Percentiles rank a stretch among this genome's conserved stretches.
phyloP scores from a whole-genome alignment of 1,284 basidiomycete genomes.

The Macrocybe sp. region DNA sequence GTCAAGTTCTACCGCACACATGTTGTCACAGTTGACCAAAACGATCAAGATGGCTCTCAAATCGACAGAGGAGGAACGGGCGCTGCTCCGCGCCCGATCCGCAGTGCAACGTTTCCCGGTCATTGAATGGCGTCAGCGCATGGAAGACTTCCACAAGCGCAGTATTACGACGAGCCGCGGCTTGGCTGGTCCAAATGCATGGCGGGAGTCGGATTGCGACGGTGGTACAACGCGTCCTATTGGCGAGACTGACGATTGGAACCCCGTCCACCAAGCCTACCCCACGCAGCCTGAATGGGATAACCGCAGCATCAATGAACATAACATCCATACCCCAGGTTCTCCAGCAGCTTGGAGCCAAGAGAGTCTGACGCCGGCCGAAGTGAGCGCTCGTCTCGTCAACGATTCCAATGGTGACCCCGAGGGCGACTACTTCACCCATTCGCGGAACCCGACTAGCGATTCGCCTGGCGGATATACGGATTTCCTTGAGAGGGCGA shows the following conservation, averaged over 20 bases:
- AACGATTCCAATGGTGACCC: constrained; percentile 41
- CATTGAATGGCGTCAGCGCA: constrained; percentile 92
- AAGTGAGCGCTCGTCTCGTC: constrained; percentile 10
- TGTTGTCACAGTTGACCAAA: constrained; percentile 92
- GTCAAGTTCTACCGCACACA: constrained; percentile 84
- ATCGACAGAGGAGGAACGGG: constrained; percentile 85
- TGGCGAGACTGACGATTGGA: constrained; percentile 42
- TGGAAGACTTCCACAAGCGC: constrained; percentile 90
- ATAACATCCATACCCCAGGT: constrained; percentile 27
- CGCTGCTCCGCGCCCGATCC: constrained; percentile 86
- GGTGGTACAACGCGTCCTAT: constrained; percentile 38
- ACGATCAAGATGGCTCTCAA: constrained; percentile 92
- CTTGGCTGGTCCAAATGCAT: constrained; percentile 68
- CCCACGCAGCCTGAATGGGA: constrained; percentile 46
- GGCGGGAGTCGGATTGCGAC: constrained; percentile 71
- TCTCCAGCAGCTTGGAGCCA: constrained; percentile 58
- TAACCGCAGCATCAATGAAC: constrained; percentile 31
- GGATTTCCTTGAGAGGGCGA: constrained; percentile 82
- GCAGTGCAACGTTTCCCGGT: constrained; percentile 94
- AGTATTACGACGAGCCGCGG: constrained; percentile 71
- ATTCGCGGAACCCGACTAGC: constrained; percentile 28
- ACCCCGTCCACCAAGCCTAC: constrained; percentile 34
- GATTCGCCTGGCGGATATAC: constrained; percentile 48
- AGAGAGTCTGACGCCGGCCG: constrained; percentile 45
- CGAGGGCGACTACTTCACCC: constrained; percentile 56